Evolutionary conservation across 73 alveolate genomes (phyloP), one percentile per base, ranked within the genome.

Genomic region (Paramecium pentaurelia): DNA sequence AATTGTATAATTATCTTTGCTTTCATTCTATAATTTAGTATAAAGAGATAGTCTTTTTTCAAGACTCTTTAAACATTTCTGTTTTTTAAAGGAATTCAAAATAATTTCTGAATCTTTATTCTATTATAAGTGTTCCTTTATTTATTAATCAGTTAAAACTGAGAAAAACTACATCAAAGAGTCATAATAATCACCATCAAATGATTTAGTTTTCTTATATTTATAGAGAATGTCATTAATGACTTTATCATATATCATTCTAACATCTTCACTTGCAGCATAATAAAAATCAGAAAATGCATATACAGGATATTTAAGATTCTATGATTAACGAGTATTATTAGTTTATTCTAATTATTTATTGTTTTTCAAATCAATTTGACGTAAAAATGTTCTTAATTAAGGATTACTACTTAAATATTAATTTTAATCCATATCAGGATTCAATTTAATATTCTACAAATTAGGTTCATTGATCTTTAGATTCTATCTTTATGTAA

Each of bases 231-330:
- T 77, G 16, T 42, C 73, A 11, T 20, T 42, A 8, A 42, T 25
- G 20, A 38, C 68, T 77, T 32, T 38, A 18, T 77, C 90, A 20
- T 38, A 42, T 18, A 38, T 42, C 25, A 28, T 38, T 77, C 27
- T 77, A 25, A 77, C 71, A 36, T 25, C 49, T 3, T 36, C 71
- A 77, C 42, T 77, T 1, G 90, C 71, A 16, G 90, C 90, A 77
- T 77, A 77, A 40, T 38, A 38, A 20, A 77, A 77, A 42, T 77
- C 90, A 22, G 90, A 42, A 77, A 77, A 77, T n/a, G 68, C 38
- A 42, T 77, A 77, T 7, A 77, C 49, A 3, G 90, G 90, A 77
- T 42, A 77, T 77, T 77, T 71, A 11, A 71, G 60, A 18, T 28
- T 18, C 9, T 28, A 20, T 2, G 60, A 71, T 32, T 71, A 38